Evolutionary conservation across 305 asterid species (phyloP), one percentile per base, ranked within the genome.

Genomic region (Rubia tinctorum): DNA sequence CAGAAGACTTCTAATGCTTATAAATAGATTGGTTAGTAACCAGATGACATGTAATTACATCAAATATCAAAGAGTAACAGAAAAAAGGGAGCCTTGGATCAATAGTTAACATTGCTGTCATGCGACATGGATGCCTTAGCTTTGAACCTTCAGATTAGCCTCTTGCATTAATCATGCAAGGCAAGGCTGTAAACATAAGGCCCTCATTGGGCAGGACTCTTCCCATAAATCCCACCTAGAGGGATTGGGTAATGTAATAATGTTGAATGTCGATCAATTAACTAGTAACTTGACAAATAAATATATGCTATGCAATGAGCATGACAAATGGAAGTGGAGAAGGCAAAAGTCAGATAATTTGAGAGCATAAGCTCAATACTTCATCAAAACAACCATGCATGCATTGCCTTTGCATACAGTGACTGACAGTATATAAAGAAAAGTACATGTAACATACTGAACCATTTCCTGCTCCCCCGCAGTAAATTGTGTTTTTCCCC

Each of bases 381-480:
- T 14, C 11, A 27, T 49, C 14, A 30, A 51, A 53, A 14, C 27
- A 37, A 25, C 37, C 44, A 68, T 8, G 20, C 2, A 7, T 22
- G 23, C 4, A 68, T 23, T 2, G 23, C 8, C 18, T 45, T 25
- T 25, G 12, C 23, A 47, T 45, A 13, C 25, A 6, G 43, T 45
- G 61, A 8, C 34, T 49, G 30, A 25, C 64, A 62, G 23, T 75
- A 37, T 42, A 39, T 17, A 25, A 66, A 58, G 34, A 74, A 51
- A 42, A 8, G 20, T 44, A 47, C 67, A 77, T 71, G 76, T 80
- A 56, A 78, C 91, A 25, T 88, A 95, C 99, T 79, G 96, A 84
- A 76, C 99, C 99, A 78, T 86, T 95, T 79, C 99, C 99, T 20
- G 98, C 80, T 80, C 98, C 97, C 80, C 99, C 99, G 76, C 99